These are phyloP conservation scores for Nyctanthes arbortristis DNA, from an alignment of 257 asterid species.

Conservation along the genomic window DNA sequence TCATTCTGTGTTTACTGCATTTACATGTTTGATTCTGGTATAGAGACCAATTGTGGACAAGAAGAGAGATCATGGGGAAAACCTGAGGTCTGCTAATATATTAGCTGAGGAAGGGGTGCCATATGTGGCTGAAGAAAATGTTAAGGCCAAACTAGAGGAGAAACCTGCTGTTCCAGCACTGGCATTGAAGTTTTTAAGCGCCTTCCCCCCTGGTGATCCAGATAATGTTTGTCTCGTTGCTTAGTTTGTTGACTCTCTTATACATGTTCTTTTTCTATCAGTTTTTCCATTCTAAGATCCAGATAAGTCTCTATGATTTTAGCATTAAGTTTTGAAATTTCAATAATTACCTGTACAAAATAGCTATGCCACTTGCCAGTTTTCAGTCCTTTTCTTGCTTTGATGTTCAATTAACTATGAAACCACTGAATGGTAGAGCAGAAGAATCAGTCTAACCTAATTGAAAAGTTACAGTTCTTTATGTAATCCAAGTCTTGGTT, in stretches of 20 bases:
- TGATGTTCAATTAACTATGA: not conserved
- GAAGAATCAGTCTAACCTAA: not conserved
- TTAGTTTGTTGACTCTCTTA: not conserved
- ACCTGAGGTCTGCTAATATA: conserved; percentile 46
- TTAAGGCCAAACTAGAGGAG: conserved; percentile 40
- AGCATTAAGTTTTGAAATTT: not conserved
- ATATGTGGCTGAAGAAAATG: conserved; percentile 44
- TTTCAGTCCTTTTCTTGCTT: not conserved
- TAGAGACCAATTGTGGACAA: conserved; percentile 44
- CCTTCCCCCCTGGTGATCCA: conserved; percentile 45
- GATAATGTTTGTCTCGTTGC: conserved; percentile 31
- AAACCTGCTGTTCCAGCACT: conserved; percentile 49
- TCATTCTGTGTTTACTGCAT: too few relatives aligned
- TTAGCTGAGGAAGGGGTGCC: conserved; percentile 46
- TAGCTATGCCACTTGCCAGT: not conserved
- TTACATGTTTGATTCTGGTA: not conserved
- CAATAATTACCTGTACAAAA: not conserved
- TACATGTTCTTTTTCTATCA: not conserved
- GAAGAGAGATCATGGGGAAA: conserved; percentile 37
- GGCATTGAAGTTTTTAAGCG: conserved; percentile 48
- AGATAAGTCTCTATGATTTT: not conserved
- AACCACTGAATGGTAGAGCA: not conserved
- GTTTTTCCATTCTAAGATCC: too few relatives aligned
- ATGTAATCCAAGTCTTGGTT: not conserved
- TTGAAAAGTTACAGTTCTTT: not conserved